Conservation (phyloP, 2,329 filamentous ascomycete genomes). For the Fusarium concolor region DNA sequence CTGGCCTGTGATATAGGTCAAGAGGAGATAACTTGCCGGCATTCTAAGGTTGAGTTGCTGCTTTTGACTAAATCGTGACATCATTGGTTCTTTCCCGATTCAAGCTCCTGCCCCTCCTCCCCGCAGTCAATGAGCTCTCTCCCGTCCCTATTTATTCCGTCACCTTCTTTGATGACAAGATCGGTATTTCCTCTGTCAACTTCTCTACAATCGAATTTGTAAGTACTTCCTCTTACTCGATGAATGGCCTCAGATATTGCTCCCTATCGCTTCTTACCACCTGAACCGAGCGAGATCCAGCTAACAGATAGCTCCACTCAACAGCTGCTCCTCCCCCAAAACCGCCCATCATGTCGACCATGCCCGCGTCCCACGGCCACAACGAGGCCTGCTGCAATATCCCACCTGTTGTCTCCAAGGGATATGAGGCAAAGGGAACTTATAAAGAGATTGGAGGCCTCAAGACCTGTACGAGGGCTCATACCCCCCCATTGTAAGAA, state of each 20-base stretch:
- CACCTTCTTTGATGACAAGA: background rate
- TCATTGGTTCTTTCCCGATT: constrained; percentile 23
- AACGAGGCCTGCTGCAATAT: constrained; percentile 69
- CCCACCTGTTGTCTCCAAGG: constrained; percentile 66
- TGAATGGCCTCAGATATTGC: background rate
- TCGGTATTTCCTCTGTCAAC: background rate
- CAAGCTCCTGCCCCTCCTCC: constrained; percentile 30
- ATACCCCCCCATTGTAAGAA: background rate
- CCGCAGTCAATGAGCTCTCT: constrained; percentile 19
- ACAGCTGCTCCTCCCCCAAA: constrained; percentile 20
- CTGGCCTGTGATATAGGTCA: background rate
- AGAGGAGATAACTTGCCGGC: background rate
- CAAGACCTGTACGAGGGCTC: constrained; percentile 60
- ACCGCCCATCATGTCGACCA: constrained; percentile 58
- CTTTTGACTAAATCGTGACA: constrained; percentile 24
- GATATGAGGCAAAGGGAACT: constrained; percentile 65
- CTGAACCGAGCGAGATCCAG: background rate
- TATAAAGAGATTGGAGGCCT: constrained; percentile 68
- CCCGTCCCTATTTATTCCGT: background rate
- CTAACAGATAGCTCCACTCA: constrained; percentile 15
- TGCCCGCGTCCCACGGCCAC: constrained; percentile 65
- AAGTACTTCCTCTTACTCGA: background rate
- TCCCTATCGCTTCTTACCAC: background rate
- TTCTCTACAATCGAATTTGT: background rate
- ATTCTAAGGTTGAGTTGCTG: no score